phyloP scores from a whole-genome alignment of 2,329 filamentous ascomycete genomes.

The Leptographium lundbergii region DNA sequence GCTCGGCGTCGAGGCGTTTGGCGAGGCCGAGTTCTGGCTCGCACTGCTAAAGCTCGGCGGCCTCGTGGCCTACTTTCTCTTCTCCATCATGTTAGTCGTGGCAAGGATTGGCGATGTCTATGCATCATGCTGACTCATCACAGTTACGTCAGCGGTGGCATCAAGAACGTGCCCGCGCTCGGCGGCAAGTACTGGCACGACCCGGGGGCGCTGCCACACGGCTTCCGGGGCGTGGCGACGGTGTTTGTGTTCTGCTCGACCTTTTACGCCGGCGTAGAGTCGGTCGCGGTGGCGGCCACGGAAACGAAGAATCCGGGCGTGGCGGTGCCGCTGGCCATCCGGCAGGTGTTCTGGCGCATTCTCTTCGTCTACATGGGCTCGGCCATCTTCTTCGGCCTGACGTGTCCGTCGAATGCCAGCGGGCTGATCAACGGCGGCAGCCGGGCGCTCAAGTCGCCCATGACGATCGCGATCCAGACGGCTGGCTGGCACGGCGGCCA shows the following conservation, averaged over 20 bases:
- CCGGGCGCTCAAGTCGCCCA: slow-evolving; percentile 54
- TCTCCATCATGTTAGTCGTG: slow-evolving; percentile 42
- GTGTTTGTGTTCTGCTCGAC: slow-evolving; percentile 59
- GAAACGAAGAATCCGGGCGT: slow-evolving; percentile 45
- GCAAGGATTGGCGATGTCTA: no score
- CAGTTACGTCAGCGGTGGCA: no score
- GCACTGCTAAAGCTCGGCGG: slow-evolving; percentile 59
- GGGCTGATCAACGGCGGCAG: slow-evolving; percentile 36
- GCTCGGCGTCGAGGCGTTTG: slow-evolving; percentile 31
- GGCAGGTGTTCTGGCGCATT: slow-evolving; percentile 49
- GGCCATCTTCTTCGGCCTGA: slow-evolving; percentile 63
- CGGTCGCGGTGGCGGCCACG: slow-evolving; percentile 49
- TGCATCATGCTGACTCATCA: no score
- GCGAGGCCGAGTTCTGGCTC: slow-evolving; percentile 71
- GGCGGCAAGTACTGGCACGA: slow-evolving; percentile 62
- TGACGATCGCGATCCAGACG: slow-evolving; percentile 61
- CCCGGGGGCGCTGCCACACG: slow-evolving; percentile 58
- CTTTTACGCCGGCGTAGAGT: slow-evolving; percentile 50
- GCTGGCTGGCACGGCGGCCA: no score
- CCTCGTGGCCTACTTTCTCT: slow-evolving; percentile 59
- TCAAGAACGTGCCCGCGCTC: slow-evolving; percentile 21
- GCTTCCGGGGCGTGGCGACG: slow-evolving; percentile 51
- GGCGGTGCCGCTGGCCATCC: slow-evolving; percentile 44
- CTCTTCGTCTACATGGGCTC: slow-evolving; percentile 51
- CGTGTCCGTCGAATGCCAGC: slow-evolving; percentile 55